Conservation (phyloP, 1,139 yeast species). For the Pichia sp. region DNA sequence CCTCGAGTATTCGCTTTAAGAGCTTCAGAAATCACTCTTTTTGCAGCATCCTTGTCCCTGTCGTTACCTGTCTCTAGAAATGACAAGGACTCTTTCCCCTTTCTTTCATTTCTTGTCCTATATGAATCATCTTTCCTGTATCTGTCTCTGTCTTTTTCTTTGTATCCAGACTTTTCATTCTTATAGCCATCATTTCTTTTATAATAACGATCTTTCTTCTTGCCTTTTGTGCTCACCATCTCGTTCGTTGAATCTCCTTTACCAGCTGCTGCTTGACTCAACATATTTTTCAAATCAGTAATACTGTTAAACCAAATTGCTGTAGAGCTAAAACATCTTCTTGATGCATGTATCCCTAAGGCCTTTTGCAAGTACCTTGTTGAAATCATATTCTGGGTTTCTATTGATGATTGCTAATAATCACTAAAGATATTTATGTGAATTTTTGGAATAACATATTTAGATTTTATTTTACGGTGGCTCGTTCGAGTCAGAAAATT, state of each 20-base stretch:
- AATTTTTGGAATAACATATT: too few species aligned
- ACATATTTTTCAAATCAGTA: constrained; percentile 4
- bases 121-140: background rate
- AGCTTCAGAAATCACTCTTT: constrained; percentile 16
- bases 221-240: too few species aligned
- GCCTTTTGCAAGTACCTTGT: too few species aligned
- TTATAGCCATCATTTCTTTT: background rate
- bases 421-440: too few species aligned
- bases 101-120: background rate
- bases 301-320: background rate
- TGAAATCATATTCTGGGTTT: too few species aligned
- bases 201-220: background rate
- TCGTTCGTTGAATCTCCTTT: background rate
- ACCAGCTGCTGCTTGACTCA: background rate
- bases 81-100: constrained; percentile 2
- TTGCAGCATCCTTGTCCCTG: constrained; percentile 22
- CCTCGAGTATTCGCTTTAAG: constrained; percentile 16
- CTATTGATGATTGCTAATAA: too few species aligned
- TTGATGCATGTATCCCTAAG: too few species aligned
- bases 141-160: background rate
- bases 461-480: too few species aligned
- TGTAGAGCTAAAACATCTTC: background rate
- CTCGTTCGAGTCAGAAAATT: too few species aligned
- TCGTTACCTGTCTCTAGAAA: constrained; percentile 19
- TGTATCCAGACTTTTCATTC: background rate